phyloP scores from a whole-genome alignment of 768 basidiomycete species.

The Leccinum obscurum region DNA sequence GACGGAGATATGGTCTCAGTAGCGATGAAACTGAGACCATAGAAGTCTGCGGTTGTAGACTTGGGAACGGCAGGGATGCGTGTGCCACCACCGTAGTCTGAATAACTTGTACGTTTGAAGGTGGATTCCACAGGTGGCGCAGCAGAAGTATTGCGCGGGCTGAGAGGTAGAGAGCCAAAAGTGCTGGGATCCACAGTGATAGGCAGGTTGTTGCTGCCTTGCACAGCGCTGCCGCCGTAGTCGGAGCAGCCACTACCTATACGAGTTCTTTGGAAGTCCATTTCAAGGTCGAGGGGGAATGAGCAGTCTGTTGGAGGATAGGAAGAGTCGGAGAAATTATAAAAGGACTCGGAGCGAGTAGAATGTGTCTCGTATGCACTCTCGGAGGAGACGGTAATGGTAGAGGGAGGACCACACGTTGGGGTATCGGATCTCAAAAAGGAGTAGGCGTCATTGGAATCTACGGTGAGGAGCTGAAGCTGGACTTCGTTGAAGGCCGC shows the following conservation, averaged over 20 bases:
- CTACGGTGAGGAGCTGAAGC: constrained; percentile 62
- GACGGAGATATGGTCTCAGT: constrained; percentile 54
- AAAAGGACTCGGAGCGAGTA: constrained; percentile 67
- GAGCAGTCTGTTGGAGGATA: constrained; percentile 52
- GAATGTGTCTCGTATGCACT: constrained; percentile 72
- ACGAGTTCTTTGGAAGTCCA: constrained; percentile 67
- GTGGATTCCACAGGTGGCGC: constrained; percentile 28
- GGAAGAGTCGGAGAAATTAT: constrained; percentile 59
- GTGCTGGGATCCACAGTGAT: constrained; percentile 55
- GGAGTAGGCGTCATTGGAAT: constrained; percentile 63
- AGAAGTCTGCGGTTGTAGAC: constrained; percentile 50
- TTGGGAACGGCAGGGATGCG: constrained; percentile 50
- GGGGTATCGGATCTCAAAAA: constrained; percentile 63
- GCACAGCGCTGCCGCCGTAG: constrained; percentile 45
- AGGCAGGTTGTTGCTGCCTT: constrained; percentile 38
- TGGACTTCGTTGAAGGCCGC: constrained; percentile 64
- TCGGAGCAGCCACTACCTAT: constrained; percentile 52
- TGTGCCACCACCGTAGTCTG: constrained; percentile 62
- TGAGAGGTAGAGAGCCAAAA: constrained; percentile 58
- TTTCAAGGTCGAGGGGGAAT: constrained; percentile 66
- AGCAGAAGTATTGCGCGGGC: constrained; percentile 52
- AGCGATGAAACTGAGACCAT: constrained; percentile 34
- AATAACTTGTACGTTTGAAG: constrained; percentile 54
- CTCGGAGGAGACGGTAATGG: constrained; percentile 78
- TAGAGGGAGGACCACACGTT: constrained; percentile 70